These are phyloP conservation scores for Neurospora sp. DNA, from an alignment of 495 filamentous ascomycete genomes.

Conservation along the genomic window DNA sequence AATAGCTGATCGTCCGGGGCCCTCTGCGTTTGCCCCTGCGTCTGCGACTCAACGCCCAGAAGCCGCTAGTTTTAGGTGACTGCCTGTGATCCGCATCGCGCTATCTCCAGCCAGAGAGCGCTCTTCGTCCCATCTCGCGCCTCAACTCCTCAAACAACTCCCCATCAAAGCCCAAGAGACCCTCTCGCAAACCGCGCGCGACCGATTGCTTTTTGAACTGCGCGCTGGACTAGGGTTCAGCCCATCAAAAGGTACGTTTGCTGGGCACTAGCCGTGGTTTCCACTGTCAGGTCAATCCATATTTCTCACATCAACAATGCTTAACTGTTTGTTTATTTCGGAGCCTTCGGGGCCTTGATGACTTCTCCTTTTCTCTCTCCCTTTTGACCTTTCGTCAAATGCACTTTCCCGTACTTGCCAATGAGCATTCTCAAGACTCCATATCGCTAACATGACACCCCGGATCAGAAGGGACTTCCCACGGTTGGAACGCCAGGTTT, in stretches of 20 bases:
- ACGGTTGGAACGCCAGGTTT: constrained; percentile 24
- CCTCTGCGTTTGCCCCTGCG: neutral
- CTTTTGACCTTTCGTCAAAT: neutral
- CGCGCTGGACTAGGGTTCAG: neutral
- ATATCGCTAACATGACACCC: constrained; percentile 30
- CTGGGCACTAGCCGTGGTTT: neutral
- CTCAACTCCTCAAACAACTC: neutral
- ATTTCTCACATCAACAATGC: neutral
- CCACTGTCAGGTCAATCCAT: neutral
- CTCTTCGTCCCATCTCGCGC: neutral
- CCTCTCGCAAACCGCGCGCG: neutral
- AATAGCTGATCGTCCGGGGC: neutral
- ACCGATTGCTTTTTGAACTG: neutral
- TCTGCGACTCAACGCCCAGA: neutral
- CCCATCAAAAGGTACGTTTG: neutral
- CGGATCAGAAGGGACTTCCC: constrained; percentile 23
- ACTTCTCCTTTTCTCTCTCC: neutral
- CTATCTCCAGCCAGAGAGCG: neutral
- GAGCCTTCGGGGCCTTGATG: neutral
- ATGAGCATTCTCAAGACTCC: neutral
- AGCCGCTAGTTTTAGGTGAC: neutral
- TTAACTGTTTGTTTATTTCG: neutral
- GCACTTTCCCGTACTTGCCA: neutral
- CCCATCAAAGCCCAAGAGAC: neutral
- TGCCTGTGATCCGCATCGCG: neutral